Base-by-base conservation (phyloP, 2,329 filamentous ascomycete species). In the Colletotrichum sidae region DNA sequence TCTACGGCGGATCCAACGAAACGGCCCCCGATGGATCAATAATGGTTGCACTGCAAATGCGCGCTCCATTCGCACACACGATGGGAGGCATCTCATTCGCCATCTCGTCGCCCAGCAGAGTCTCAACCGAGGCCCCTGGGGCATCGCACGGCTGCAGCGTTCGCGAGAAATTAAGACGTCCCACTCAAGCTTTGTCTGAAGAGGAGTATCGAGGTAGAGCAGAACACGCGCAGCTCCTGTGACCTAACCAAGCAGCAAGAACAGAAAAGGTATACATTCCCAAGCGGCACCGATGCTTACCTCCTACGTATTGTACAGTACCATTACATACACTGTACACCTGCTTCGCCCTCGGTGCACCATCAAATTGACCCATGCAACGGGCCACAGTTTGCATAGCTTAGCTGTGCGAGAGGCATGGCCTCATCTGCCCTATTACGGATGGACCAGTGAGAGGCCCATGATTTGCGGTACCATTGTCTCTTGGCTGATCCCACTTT, bases 401-500 rank as follows among this genome's bases (percentile, higher is more conserved):
- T 25, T 25, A 25, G 49, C 37, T 53, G 51, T 39, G 17, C 37
- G 15, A n/a, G 39, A 17, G n/a, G 15, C 46, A 45, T 55, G 57
- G 57, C 45, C 46, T 65, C 51, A 55, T 45, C 61, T 64, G 45
- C 50, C 49, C 17, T 45, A 37, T 55, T 55, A 57, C 52, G 63
- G 44, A 42, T 56, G 58, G 56, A n/a, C 63, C 52, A 62, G 53
- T 56, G 42, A 63, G 42, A 39, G 33, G 46, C 38, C 57, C 47
- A 38, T 57, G 53, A 52, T 57, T 63, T 66, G 58, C 62, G 45
- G 58, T 53, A 50, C 51, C 58, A 62, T 53, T 57, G 47, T 63
- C 39, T 38, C 63, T 66, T 51, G 63, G 58, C 63, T 56, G 63
- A 66, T 66, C 63, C 58, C 58, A 62, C 63, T 57, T 44, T 25